Evolutionary conservation across 2,329 filamentous ascomycete genomes (phyloP), one percentile per base, ranked within the genome.

Genomic region (Sclerotiophoma versabilis): DNA sequence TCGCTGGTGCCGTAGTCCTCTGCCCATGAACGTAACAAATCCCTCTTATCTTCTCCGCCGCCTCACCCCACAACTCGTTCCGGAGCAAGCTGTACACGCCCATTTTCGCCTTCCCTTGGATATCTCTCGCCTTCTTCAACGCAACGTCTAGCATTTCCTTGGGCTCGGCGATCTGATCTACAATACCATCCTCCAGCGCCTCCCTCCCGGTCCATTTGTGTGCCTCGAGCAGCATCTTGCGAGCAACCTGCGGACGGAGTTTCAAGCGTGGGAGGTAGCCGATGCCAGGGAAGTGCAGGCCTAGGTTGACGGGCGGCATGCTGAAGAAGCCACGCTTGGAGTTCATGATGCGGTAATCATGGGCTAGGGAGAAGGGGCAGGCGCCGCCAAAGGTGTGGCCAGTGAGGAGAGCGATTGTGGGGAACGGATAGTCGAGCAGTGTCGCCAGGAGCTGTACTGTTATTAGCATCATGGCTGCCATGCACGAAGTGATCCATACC

Each of bases 161-260:
- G 5, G 81, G 81, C 50, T 77, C 72, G 3, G 79, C 80, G 54
- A 84, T 66, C 38, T 74, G 77, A 69, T 85, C 82, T 4, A 85
- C 82, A 51, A 84, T 80, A 0, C 82, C 82, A 65, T 84, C 82
- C 53, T 74, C 67, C 5, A 81, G 54, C 2, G 82, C 82, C 54
- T 81, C 76, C 55, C 78, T 74, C 0, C 80, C 81, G 0, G 82
- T 85, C 81, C 81, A 85, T 32, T 70, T 74, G 51, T 84, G 79
- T 15, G 81, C 83, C 63, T 84, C 82, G 3, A 84, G 73, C 25
- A 84, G 66, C 81, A 84, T 84, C 62, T 82, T 83, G 4, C 81
- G 70, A 12, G 82, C 81, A n/a, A 84, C 68, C 38, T 78, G 74
- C 9, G 81, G 80, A 0, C 69, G 74, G 2, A 84, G 74, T 62